Evolutionary conservation across 305 asterid species (phyloP), one percentile per base, ranked within the genome.

Genomic region (Fraxinus sp.): DNA sequence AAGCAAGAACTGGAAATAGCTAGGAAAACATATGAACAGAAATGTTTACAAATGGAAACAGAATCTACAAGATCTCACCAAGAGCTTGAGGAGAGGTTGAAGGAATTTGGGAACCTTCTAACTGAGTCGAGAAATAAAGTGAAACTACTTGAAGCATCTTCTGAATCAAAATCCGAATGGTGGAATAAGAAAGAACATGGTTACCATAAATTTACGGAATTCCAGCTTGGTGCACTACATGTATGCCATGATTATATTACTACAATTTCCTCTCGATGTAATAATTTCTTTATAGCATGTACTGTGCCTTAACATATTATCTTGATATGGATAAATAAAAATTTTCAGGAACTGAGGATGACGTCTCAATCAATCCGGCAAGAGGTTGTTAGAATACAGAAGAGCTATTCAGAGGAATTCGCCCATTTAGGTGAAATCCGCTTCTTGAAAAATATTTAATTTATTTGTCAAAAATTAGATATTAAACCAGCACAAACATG

Each of bases 151-250:
- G 89, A 83, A 79, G 55, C 78, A 26, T 35, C 33, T 77, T 39
- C 85, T 39, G 81, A 81, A 77, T 80, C 79, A 52, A 74, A 82
- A 80, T 73, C 78, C 1, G 79, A 88, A 76, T 6, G 75, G 73
- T 91, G 97, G 99, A 91, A 72, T 80, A 94, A 94, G 89, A 92
- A 89, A 82, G 86, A 92, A 77, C 85, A 89, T 18, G 75, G 90
- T 70, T 92, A 90, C 88, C 92, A 87, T 22, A 90, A 82, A 79
- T 91, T 89, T 86, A 89, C 92, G 1, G 97, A 92, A 68, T 90
- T 87, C 86, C 97, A 94, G 89, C 97, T 94, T 22, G 94, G 93
- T 41, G 96, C 96, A 30, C 84, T 95, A 68, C 94, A 86, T 66
- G 99, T 95, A 92, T 64, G 94, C 66, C 66, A 55, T 84, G 32